These are phyloP conservation scores for Cordyceps farinosa DNA, from an alignment of 2,329 filamentous ascomycete species.

Conservation along the genomic window DNA sequence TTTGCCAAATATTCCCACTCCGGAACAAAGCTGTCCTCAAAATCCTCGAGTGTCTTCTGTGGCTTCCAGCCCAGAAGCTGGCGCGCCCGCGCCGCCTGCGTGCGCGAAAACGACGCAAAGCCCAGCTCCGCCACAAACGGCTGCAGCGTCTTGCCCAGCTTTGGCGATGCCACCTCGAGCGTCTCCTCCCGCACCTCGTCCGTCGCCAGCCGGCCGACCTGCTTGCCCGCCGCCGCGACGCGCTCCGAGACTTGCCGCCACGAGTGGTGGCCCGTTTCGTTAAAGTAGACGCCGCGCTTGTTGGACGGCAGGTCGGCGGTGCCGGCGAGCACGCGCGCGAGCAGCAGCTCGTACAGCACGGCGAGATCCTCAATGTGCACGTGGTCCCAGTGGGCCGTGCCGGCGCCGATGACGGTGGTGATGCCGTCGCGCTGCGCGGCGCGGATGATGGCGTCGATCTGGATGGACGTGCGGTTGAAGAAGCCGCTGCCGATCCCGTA, in stretches of 20 bases:
- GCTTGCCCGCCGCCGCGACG: conserved; percentile 32
- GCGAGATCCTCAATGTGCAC: conserved; percentile 45
- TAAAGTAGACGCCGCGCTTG: conserved; percentile 41
- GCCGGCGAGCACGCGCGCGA: conserved; percentile 31
- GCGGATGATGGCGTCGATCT: conserved; percentile 35
- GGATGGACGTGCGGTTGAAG: conserved; percentile 38
- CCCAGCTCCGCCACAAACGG: conserved; percentile 32
- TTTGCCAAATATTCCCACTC: neutral
- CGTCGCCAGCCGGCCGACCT: conserved; percentile 30
- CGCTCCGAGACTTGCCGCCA: conserved; percentile 38
- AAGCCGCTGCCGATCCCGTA: conserved; percentile 43
- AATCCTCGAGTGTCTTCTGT: conserved; percentile 28
- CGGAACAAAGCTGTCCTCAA: conserved; percentile 22
- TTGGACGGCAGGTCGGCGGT: conserved; percentile 31
- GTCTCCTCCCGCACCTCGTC: conserved; percentile 26
- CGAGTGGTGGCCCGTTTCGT: conserved; percentile 35
- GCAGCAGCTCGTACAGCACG: conserved; percentile 37
- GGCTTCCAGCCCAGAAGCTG: conserved; percentile 32
- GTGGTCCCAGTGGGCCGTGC: conserved; percentile 38
- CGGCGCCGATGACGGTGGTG: conserved; percentile 32
- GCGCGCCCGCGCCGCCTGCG: conserved; percentile 24
- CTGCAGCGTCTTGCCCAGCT: conserved; percentile 19
- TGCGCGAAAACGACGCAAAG: conserved; percentile 28
- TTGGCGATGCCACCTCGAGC: conserved; percentile 27
- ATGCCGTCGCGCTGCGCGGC: conserved; percentile 26